Percentiles rank a stretch among this genome's conserved stretches.
phyloP scores from a whole-genome alignment of 176 grass and related monocot species.

The Phragmites australis region DNA sequence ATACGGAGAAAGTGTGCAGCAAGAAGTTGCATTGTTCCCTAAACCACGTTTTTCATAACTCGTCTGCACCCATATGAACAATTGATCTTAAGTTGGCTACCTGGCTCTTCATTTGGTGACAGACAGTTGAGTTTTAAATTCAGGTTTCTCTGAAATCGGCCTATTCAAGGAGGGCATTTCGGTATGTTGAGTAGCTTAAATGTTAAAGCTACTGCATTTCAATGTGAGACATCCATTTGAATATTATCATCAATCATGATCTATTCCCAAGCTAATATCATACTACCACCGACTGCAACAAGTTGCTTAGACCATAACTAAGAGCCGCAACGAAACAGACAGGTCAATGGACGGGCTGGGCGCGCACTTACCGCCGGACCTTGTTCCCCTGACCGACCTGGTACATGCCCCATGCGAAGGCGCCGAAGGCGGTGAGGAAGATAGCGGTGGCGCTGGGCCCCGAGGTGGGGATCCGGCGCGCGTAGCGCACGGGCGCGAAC shows the following conservation, averaged over 20 bases:
- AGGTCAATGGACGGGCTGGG: neutral
- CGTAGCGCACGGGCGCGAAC: conserved; percentile 86
- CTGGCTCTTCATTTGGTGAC: neutral
- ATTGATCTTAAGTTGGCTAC: neutral
- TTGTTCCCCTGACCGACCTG: conserved; percentile 97
- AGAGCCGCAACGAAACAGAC: neutral
- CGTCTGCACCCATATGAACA: neutral
- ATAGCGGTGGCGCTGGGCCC: conserved; percentile 84
- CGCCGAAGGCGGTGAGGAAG: conserved; percentile 73
- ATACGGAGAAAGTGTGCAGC: neutral
- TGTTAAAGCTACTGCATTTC: neutral
- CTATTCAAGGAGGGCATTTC: neutral
- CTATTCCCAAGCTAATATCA: neutral
- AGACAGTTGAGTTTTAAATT: neutral
- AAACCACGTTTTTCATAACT: neutral
- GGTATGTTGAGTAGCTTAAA: neutral
- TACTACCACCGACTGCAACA: neutral
- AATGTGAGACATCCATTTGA: neutral
- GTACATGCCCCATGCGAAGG: conserved; percentile 93
- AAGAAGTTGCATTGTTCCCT: neutral
- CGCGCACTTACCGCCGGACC: conserved; percentile 69
- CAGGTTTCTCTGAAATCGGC: neutral
- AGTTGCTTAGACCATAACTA: neutral
- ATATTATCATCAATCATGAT: neutral
- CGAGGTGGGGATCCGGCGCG: conserved; percentile 83